Percentiles rank a stretch among this genome's conserved stretches.
Evolutionary conservation across 352 stramenopile species (phyloP).

Genomic region (Plasmopara halstedii): DNA sequence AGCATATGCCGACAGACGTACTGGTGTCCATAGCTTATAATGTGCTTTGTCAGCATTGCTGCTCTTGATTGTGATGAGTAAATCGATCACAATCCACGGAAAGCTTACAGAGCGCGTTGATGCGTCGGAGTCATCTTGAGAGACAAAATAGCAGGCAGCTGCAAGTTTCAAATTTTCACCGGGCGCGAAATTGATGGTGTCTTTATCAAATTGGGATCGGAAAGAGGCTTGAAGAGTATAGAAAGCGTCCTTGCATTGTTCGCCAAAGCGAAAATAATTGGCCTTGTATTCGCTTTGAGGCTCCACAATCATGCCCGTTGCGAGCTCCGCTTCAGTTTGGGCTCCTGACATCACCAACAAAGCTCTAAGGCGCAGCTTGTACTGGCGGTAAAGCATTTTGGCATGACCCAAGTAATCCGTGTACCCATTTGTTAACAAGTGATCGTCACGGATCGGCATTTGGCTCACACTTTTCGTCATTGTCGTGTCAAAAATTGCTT

Average conservation of each 20-base stretch:
- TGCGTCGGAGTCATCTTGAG: conserved; percentile 37
- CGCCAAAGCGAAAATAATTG: conserved; percentile 74
- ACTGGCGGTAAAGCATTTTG: conserved; percentile 47
- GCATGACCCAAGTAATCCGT: conserved; percentile 33
- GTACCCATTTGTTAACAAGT: conserved; percentile 49
- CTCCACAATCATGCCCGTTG: conserved; percentile 68
- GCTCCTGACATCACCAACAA: conserved; percentile 61
- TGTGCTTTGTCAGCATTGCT: conserved; percentile 4
- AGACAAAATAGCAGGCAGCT: conserved; percentile 62
- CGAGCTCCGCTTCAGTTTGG: conserved; percentile 52
- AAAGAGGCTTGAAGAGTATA: conserved; percentile 39
- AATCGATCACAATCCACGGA: conserved; percentile 59
- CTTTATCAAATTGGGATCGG: conserved; percentile 34
- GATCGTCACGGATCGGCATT: conserved; percentile 38
- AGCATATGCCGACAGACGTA: conserved; percentile 14
- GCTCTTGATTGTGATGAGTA: conserved; percentile 38
- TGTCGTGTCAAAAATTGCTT: conserved; percentile 39
- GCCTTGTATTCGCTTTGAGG: conserved; percentile 46
- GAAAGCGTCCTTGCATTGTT: conserved; percentile 63
- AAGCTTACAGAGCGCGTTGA: conserved; percentile 49
- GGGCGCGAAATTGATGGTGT: conserved; percentile 10
- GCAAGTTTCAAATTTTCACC: conserved; percentile 36
- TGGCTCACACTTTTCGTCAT: conserved; percentile 24
- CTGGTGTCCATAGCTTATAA: conserved; percentile 22
- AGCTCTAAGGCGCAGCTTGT: conserved; percentile 45